Evolutionary conservation across 768 basidiomycete species (phyloP).

Genomic region (Kondoa subrosea): DNA sequence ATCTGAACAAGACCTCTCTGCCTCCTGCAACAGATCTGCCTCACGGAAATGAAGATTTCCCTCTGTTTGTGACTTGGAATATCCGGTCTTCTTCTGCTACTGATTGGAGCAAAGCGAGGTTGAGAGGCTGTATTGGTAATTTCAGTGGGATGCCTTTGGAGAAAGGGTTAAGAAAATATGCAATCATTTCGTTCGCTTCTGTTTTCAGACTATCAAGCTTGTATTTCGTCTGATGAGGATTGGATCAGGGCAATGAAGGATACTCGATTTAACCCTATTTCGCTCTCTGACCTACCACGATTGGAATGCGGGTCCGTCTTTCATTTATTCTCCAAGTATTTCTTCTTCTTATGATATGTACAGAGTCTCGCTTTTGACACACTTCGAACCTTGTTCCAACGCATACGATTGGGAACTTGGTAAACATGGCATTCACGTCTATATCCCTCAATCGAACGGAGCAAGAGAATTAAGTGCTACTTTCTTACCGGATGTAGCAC

Average conservation of each 20-base stretch:
- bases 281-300: conserved; percentile 52
- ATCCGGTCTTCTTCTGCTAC: conserved; percentile 30
- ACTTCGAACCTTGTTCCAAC: conserved; percentile 66
- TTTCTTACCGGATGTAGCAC: conserved; percentile 81
- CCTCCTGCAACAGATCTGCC: conserved; percentile 44
- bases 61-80: conserved; percentile 96
- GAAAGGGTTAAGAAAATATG: conserved; percentile 72
- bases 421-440: conserved; percentile 76
- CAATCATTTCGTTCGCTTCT: conserved; percentile 46
- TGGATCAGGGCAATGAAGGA: conserved; percentile 71
- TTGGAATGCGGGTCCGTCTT: conserved; percentile 68
- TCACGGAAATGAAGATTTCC: conserved; percentile 41
- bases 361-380: conserved; percentile 80
- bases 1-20: conserved; percentile 39
- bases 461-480: conserved; percentile 49
- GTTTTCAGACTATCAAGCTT: neutral
- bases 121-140: conserved; percentile 89
- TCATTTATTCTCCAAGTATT: neutral
- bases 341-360: neutral
- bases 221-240: too few relatives aligned
- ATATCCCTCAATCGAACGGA: conserved; percentile 37
- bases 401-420: conserved; percentile 91
- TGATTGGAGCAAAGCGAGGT: conserved; percentile 42
- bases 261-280: conserved; percentile 61
- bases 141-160: conserved; percentile 60